Base-by-base conservation (phyloP, 495 filamentous ascomycete species). In the Aspergillus wentii region DNA sequence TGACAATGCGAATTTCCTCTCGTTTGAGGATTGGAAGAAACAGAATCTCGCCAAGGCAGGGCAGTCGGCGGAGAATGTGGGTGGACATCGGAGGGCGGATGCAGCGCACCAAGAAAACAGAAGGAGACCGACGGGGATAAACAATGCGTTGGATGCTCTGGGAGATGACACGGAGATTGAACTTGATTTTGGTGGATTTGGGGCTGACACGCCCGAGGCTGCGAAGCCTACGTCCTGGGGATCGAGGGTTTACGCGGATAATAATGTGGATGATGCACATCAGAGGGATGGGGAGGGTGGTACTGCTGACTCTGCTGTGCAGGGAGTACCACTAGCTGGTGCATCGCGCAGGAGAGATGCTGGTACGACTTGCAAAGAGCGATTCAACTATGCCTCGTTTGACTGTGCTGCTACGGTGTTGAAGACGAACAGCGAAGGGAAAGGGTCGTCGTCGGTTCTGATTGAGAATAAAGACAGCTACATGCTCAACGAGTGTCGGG, bases 401-500 rank as follows among this genome's bases (percentile, higher is more conserved):
- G 92, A 97, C 54, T 94, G 91, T 43, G 92, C 91, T 15, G 92
- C 91, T 10, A 95, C 86, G 2, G 78, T 97, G 17, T 72, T 94
- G 46, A 98, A 96, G 71, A 87, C 86, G 5, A 95, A 94, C 49
- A 68, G 74, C 1, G 76, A 87, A 50, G 82, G 82, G 38, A 92
- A 90, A 57, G 87, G 87, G 32, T 74, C 88, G 14, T 92, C 86
- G 22, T 79, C 88, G 14, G 82, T 98, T 14, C 67, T 98, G 15
- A 77, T 94, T 16, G 92, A 98, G 64, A 95, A 95, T 61, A 96
- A 96, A 67, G 92, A 98, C 64, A 89, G 85, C 53, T 98, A 98
- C 57, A 95, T 98, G 92, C 75, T 95, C 21, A 89, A 95, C 27
- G 84, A 90, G 53, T 98, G 92, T 54, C 78, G 77, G 1, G 80